Base-by-base conservation (phyloP, 2,329 filamentous ascomycete species). In the Arthroderma sp. region DNA sequence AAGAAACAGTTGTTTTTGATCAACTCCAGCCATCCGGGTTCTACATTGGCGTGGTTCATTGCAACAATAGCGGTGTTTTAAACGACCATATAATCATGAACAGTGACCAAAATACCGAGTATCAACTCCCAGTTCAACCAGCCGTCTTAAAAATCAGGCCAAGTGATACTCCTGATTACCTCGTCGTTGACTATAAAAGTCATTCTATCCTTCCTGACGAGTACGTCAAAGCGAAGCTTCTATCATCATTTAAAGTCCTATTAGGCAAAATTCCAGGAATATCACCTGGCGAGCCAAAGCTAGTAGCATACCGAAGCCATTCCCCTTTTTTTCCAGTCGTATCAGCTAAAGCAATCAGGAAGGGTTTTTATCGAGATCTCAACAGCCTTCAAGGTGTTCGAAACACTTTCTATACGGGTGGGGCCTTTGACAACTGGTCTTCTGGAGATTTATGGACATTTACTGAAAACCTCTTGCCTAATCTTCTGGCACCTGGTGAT, bases 401-500 rank as follows among this genome's bases (percentile, higher is more conserved):
- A 22, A 60, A 60, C 6, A 69, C 65, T 0, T 70, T 56, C 54
- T 69, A 61, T 50, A 68, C 65, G 0, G 66, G 66, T 34, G 32
- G 32, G 32, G 11, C 32, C 32, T 34, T 11, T 11, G 11, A 34
- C 11, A 11, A 34, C 32, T 9, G 32, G 32, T 9, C 11, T 34
- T 9, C 8, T 34, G 32, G 32, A 34, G 32, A 34, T 22, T 1
- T 22, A 22, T 22, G 15, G 15, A 22, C 15, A 22, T 22, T 22
- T 22, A 22, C 33, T 33, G 29, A 28, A 30, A 30, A 33, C 9
- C 43, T 44, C 3, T 9, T 6, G n/a, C 1, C 11, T 46, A 29
- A 27, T 50, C 10, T 30, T 33, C 42, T 48, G 70, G 71, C 70
- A 70, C 66, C 74, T 57, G 50, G 69, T 74, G 60, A 22, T 22